Evolutionary conservation across 2,329 filamentous ascomycete genomes (phyloP).

Genomic region (Neofusicoccum umdonicola): DNA sequence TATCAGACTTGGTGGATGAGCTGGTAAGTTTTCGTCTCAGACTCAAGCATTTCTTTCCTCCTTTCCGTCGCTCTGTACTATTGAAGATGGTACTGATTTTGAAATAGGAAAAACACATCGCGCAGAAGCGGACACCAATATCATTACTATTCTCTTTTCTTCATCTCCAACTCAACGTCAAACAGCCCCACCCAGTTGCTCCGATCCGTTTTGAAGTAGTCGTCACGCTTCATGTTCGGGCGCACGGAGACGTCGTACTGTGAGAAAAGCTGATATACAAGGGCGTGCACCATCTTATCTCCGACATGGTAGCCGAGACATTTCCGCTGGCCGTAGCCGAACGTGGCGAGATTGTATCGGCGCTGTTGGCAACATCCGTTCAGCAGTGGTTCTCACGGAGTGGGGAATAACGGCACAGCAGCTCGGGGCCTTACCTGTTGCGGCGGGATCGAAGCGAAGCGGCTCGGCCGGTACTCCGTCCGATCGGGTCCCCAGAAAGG

Average conservation of each 20-base stretch:
- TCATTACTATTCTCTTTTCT: not conserved
- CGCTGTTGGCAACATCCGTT: not conserved
- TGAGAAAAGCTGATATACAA: conserved; percentile 10
- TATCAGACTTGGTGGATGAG: too few species aligned
- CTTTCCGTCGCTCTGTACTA: not conserved
- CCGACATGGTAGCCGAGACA: conserved; percentile 16
- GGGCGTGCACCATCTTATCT: conserved; percentile 10
- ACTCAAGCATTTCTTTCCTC: too few species aligned
- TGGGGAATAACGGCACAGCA: not conserved
- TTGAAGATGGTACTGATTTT: too few species aligned
- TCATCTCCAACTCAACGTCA: not conserved
- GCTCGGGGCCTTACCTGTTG: conserved; percentile 1
- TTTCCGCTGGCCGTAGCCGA: conserved; percentile 16
- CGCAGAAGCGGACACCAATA: not conserved
- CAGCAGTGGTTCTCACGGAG: not conserved
- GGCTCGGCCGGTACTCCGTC: conserved; percentile 3
- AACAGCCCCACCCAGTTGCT: not conserved
- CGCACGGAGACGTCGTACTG: conserved; percentile 11
- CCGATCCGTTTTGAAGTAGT: not conserved
- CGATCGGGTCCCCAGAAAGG: conserved; percentile 17
- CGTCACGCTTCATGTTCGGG: not conserved
- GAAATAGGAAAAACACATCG: too few species aligned
- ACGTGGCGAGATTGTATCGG: conserved; percentile 15
- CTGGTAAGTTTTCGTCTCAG: too few species aligned
- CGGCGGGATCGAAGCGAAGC: conserved; percentile 6